Evolutionary conservation across 2,329 filamentous ascomycete genomes (phyloP).

Genomic region (Fonsecaea pedrosoi): DNA sequence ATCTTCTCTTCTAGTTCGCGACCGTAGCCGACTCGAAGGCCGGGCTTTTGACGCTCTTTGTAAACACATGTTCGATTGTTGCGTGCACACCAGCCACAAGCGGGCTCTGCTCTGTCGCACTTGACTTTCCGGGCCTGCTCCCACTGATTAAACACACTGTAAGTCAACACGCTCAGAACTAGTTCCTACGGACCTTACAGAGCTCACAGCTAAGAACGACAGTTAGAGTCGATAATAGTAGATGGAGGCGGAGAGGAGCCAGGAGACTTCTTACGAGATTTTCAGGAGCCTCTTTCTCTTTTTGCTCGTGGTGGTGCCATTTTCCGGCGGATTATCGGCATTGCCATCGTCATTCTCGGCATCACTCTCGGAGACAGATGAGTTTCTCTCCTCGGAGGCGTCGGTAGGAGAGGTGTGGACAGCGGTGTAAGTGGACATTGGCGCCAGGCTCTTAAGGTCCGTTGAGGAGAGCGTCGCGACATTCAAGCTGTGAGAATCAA

Average conservation of each 20-base stretch:
- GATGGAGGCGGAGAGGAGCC: not conserved
- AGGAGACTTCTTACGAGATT: constrained; percentile 36
- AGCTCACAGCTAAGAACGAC: constrained; percentile 48
- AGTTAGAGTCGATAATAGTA: not conserved
- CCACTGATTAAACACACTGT: not conserved
- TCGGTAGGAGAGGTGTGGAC: constrained; percentile 31
- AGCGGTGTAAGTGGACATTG: constrained; percentile 30
- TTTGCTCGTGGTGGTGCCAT: constrained; percentile 30
- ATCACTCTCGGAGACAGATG: constrained; percentile 32
- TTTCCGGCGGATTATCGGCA: constrained; percentile 21
- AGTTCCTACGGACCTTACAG: constrained; percentile 46
- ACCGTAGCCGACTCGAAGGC: constrained; percentile 67
- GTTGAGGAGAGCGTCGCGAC: not conserved
- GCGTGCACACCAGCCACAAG: constrained; percentile 73
- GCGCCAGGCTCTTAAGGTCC: constrained; percentile 7
- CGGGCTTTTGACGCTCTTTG: constrained; percentile 73
- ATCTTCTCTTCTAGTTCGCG: constrained; percentile 65
- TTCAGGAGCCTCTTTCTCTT: constrained; percentile 64
- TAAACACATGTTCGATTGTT: constrained; percentile 73
- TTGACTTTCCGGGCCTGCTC: constrained; percentile 42
- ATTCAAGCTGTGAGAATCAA: not conserved
- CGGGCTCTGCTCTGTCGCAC: constrained; percentile 60
- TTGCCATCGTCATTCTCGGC: constrained; percentile 33
- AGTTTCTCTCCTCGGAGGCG: constrained; percentile 33
- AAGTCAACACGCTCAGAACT: not conserved